Base-by-base conservation (phyloP, 176 grass and related monocot species). In the Lolium multiflorum region DNA sequence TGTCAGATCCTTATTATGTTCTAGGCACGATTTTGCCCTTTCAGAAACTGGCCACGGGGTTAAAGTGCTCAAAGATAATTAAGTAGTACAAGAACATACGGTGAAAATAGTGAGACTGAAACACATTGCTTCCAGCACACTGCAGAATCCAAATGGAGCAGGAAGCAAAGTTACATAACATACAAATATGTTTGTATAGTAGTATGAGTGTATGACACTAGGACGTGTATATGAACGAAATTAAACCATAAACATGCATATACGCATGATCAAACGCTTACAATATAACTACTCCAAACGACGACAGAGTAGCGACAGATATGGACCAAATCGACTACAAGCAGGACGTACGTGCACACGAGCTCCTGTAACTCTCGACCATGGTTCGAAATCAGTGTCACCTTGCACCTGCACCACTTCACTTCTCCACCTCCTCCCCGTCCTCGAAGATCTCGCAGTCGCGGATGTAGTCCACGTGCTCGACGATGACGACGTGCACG, bases 401-500 rank as follows among this genome's bases (percentile, higher is more conserved):
- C 47, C 48, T 75, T 25, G 9, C 14, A 54, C 5, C 1, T 16
- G 31, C 1, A 2, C 18, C 11, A 15, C 63, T 22, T 85, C 72
- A 77, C 8, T 43, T 76, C 16, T 31, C 22, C 20, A 41, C 46
- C 71, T 71, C 21, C 71, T 71, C 21, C 35, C 50, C 46, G 82
- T 82, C 77, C 78, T 88, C 50, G 11, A 35, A 43, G 71, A 56
- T 24, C 49, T 80, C 73, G 52, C 81, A 77, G 24, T 82, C 82
- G 25, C 70, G 64, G 1, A 88, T 84, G 22, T 93, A 58, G 54
- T 85, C 78, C 18, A 85, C 83, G 70, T 87, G 79, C 73, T 96
- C 92, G 4, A 88, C 73, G 28, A 96, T 84, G 71, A 91, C 67
- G 66, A 94, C 71, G 80, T 99, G 89, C 11, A 94, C 92, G 51